Evolutionary conservation across 805 yeast species (phyloP).

Genomic region (Candida odintsovae): DNA sequence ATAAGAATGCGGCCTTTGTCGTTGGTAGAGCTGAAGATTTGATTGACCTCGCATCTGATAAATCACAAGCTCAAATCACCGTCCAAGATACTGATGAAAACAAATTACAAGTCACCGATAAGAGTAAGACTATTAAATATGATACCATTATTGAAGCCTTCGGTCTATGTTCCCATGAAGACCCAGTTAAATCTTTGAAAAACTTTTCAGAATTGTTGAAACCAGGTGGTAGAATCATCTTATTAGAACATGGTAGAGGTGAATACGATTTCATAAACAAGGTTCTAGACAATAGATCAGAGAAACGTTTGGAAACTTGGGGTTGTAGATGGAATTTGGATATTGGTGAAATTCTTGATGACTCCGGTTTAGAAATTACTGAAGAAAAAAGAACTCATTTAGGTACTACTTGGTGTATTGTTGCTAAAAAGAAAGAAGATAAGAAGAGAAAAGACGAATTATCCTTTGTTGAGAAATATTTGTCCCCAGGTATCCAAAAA

Average conservation of each 20-base stretch:
- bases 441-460: conserved; percentile 41
- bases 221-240: conserved; percentile 84
- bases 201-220: conserved; percentile 69
- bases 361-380: conserved; percentile 78
- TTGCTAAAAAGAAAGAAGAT: conserved; percentile 72
- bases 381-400: conserved; percentile 77
- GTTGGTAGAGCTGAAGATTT: conserved; percentile 87
- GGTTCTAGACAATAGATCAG: conserved; percentile 77
- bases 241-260: conserved; percentile 92
- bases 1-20: conserved; percentile 73
- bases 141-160: conserved; percentile 93
- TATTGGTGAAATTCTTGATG: conserved; percentile 79
- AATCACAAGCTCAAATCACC: conserved; percentile 10
- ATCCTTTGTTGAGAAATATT: conserved; percentile 45
- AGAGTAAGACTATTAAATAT: conserved; percentile 46
- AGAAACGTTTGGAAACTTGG: conserved; percentile 81
- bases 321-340: conserved; percentile 98
- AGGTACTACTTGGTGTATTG: conserved; percentile 88
- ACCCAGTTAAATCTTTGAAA: conserved; percentile 76
- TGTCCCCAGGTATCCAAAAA: conserved; percentile 31
- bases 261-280: conserved; percentile 71
- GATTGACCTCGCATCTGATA: conserved; percentile 42
- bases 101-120: conserved; percentile 19
- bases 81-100: conserved; percentile 23
- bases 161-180: conserved; percentile 93